Percentiles rank a stretch among this genome's conserved stretches.
phyloP scores from a whole-genome alignment of 2,329 filamentous ascomycete genomes.

The Fusarium ramigenum region DNA sequence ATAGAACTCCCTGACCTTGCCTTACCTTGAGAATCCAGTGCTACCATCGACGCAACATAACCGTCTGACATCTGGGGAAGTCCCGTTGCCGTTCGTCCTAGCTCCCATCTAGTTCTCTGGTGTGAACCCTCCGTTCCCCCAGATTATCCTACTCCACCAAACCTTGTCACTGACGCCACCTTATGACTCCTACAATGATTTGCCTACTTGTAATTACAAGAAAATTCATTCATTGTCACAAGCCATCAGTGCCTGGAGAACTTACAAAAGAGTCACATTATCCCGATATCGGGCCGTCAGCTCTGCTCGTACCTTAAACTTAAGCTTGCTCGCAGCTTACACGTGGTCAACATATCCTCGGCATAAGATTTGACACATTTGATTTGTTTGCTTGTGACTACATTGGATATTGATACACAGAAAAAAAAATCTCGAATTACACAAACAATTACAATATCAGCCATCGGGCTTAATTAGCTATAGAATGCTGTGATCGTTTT shows the following conservation, averaged over 20 bases:
- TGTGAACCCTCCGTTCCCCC: constrained; percentile 33
- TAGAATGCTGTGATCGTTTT: not conserved
- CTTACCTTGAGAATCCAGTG: not conserved
- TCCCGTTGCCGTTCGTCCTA: constrained; percentile 39
- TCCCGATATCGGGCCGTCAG: constrained; percentile 34
- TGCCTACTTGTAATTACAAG: constrained; percentile 12
- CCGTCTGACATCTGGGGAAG: constrained; percentile 26
- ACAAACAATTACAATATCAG: not conserved
- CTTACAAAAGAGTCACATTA: constrained; percentile 1
- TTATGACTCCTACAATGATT: constrained; percentile 1
- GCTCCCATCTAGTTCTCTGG: constrained; percentile 20
- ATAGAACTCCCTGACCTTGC: constrained; percentile 8
- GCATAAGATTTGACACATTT: not conserved
- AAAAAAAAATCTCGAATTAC: not conserved
- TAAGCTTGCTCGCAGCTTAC: constrained; percentile 9
- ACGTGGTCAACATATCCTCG: constrained; percentile 23
- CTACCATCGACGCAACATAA: not conserved
- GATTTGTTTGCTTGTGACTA: constrained; percentile 2
- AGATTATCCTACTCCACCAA: constrained; percentile 15
- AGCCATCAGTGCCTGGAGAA: not conserved
- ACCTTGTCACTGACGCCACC: constrained; percentile 25
- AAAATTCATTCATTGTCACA: not conserved
- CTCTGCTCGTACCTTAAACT: constrained; percentile 5
- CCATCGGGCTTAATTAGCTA: not conserved
- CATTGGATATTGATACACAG: not conserved